These are phyloP conservation scores for Ceratocystis huliohia DNA, from an alignment of 2,329 filamentous ascomycete species.

Conservation along the genomic window DNA sequence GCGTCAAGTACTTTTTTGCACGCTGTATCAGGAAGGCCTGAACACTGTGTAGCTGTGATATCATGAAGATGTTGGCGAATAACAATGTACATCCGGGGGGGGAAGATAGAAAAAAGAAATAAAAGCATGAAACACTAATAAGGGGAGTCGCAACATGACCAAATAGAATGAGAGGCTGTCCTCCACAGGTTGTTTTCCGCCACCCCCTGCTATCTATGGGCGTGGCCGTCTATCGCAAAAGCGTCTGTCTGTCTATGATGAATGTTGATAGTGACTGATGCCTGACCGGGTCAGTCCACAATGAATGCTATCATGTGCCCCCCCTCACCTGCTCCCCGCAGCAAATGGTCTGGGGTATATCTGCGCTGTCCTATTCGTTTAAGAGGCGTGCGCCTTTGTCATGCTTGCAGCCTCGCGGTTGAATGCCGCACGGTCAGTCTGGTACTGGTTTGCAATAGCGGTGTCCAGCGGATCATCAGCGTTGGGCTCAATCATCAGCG, in stretches of 20 bases:
- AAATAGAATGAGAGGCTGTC: not conserved
- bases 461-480: conserved; percentile 82
- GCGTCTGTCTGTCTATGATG: not conserved
- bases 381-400: conserved; percentile 19
- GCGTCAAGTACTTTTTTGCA: too few species aligned
- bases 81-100: conserved; percentile 7
- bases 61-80: not conserved
- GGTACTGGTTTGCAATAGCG: conserved; percentile 74
- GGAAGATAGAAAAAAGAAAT: conserved; percentile 1
- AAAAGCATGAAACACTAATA: not conserved
- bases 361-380: not conserved
- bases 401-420: conserved; percentile 36
- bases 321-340: too few species aligned
- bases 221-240: not conserved
- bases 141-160: not conserved
- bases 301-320: too few species aligned
- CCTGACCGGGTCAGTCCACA: too few species aligned
- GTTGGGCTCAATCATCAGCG: conserved; percentile 67
- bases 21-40: not conserved
- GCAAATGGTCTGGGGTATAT: too few species aligned
- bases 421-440: conserved; percentile 53
- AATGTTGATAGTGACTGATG: not conserved
- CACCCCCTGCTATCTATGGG: not conserved
- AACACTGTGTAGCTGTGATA: not conserved
- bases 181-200: not conserved